These are phyloP conservation scores for Aspergillus incahuasiensis DNA, from an alignment of 495 filamentous ascomycete species.

Conservation along the genomic window DNA sequence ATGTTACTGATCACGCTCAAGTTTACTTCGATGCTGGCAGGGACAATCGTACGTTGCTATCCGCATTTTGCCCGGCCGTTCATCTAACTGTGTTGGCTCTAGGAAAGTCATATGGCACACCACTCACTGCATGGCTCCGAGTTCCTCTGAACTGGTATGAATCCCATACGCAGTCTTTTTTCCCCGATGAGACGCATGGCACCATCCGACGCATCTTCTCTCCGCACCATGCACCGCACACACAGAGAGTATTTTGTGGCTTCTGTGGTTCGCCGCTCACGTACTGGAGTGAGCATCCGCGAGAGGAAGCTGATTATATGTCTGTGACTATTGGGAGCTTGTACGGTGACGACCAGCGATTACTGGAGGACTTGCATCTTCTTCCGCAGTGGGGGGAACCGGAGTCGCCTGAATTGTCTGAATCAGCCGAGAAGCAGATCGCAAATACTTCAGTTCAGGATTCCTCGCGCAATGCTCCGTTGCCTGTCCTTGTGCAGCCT, in stretches of 20 bases:
- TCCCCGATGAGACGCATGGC: constrained; percentile 68
- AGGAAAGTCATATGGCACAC: constrained; percentile 66
- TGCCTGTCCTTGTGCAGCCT: constrained; percentile 24
- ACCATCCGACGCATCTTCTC: constrained; percentile 70
- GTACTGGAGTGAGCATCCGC: constrained; percentile 71
- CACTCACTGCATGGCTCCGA: constrained; percentile 71
- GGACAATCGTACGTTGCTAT: constrained; percentile 55
- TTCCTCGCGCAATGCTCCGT: constrained; percentile 4
- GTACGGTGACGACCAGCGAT: constrained; percentile 56
- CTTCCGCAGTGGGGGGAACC: constrained; percentile 35
- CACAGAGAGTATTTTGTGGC: constrained; percentile 78
- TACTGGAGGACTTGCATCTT: constrained; percentile 64
- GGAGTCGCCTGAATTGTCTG: neutral
- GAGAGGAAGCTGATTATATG: constrained; percentile 67
- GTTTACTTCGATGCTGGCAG: constrained; percentile 66
- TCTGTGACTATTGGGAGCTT: constrained; percentile 70
- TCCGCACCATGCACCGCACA: constrained; percentile 50
- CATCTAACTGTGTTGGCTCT: constrained; percentile 11
- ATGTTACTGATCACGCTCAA: constrained; percentile 50
- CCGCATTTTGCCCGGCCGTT: neutral
- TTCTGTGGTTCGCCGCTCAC: constrained; percentile 81
- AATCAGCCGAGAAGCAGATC: constrained; percentile 22
- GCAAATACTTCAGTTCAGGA: constrained; percentile 19
- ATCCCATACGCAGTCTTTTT: constrained; percentile 64
- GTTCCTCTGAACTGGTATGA: constrained; percentile 74